Base-by-base conservation (phyloP, 208 protist genomes). In the Wallacemonas collosoma region DNA sequence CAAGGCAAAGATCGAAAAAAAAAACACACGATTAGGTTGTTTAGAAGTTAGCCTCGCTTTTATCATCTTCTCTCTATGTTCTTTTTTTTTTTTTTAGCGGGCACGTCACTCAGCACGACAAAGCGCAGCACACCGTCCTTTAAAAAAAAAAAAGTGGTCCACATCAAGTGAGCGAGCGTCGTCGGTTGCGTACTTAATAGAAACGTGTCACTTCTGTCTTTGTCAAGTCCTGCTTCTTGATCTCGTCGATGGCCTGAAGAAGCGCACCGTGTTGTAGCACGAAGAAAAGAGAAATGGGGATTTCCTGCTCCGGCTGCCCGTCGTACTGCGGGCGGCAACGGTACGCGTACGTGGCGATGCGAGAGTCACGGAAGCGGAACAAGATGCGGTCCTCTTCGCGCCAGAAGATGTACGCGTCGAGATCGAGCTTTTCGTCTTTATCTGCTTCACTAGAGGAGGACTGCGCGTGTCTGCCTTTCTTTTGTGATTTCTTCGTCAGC, bases 291-390 rank as follows among this genome's bases (percentile, higher is more conserved):
- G 93, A 94, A 44, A 97, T 63, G 2, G 93, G 93, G 41, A 93
- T 79, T 55, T 97, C 90, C 48, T 81, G 77, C 78, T 91, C 87
- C 4, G 93, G 87, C 61, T 97, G 93, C 0, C 80, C 80, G 14
- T 94, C 89, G 69, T 97, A 97, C 84, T 95, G 90, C 15, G 90
- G 70, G 5, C 90, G 84, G 67, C 90, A 95, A 50, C 82, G 81
- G 76, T 97, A 95, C 7, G 86, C 88, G n/a, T 86, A 68, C 1
- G 86, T 79, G 14, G 93, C 90, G 36, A 97, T 83, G n/a, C 89
- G 86, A 70, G 83, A 89, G 70, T 97, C 93, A 62, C 93, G 84
- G 72, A 87, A 87, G 6, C 82, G 75, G 57, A 89, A 97, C 11
- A 97, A 57, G 35, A 94, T 73, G 50, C 73, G 72, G 47, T 94